Evolutionary conservation across 169 alveolate genomes (phyloP), one percentile per base, ranked within the genome.

Genomic region (Plasmodium vinckei): DNA sequence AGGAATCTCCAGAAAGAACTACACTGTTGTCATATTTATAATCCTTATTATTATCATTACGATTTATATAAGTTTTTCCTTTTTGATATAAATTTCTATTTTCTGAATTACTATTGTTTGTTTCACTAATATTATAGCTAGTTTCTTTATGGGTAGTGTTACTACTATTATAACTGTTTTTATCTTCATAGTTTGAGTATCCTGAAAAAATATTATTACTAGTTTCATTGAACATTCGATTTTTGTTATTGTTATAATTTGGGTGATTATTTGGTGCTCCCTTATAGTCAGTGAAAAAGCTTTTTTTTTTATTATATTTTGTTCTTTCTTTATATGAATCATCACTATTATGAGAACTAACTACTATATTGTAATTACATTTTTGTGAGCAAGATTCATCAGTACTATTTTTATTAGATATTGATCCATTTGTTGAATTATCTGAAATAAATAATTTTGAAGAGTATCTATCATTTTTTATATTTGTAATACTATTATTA

Each of bases 231-330:
- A 17, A 4, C 42, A 59, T 63, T 59, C 33, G 33, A 60, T 44
- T 46, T 9, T 59, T 39, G 33, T 15, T 42, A 25, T 15, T 1
- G 17, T 9, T 7, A 25, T 19, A 49, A 73, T 4, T 3, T 15
- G 44, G 68, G 42, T 42, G 25, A 59, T 33, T 59, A 73, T 60
- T 63, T 4, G 42, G 25, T 42, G 1, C 17, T 51, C 49, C 13
- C 27, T 39, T 33, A 59, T 59, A n/a, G 21, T 73, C 87, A 60
- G 44, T 17, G 9, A 73, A 73, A 27, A 39, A 59, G 17, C 87
- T 73, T 59, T 73, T 73, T 73, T 73, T 73, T 73, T 73, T 73
- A 63, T 73, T 73, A 44, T 59, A 73, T 44, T 73, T 73, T 15
- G 87, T 73, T 53, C 64, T 27, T 73, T 73, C 87, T 59, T 73